These are phyloP conservation scores for Solanum paucissectum DNA, from an alignment of 257 asterid species.

Conservation along the genomic window DNA sequence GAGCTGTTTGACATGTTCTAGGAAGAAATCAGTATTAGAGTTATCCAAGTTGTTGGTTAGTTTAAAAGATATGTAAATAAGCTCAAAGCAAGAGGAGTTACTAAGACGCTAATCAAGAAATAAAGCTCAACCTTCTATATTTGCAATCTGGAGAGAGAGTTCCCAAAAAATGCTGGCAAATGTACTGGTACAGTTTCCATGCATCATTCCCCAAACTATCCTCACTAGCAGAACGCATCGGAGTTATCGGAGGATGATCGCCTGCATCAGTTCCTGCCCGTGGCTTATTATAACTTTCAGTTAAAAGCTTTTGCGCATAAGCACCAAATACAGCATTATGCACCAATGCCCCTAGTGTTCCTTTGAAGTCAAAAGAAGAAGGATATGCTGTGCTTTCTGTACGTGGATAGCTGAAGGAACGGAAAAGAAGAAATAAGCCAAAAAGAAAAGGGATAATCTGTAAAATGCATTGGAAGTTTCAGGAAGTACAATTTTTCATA, in stretches of 20 bases:
- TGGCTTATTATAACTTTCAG: constrained; percentile 57
- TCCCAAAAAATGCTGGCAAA: constrained; percentile 87
- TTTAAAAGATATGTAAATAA: not conserved
- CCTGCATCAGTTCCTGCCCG: constrained; percentile 82
- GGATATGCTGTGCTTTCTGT: constrained; percentile 95
- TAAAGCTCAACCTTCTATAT: constrained; percentile 41
- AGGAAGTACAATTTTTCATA: not conserved
- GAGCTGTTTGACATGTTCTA: not conserved
- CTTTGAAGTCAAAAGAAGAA: constrained; percentile 75
- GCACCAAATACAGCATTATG: constrained; percentile 52
- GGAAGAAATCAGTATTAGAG: not conserved
- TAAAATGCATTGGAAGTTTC: not conserved
- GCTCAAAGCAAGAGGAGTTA: not conserved
- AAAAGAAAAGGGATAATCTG: not conserved
- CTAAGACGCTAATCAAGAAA: not conserved
- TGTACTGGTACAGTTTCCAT: constrained; percentile 75
- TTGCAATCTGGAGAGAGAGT: constrained; percentile 79
- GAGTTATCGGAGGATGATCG: constrained; percentile 96
- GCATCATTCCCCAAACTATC: constrained; percentile 69
- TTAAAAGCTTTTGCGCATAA: constrained; percentile 48
- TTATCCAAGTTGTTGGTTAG: not conserved
- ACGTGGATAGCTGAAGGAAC: constrained; percentile 66
- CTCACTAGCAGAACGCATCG: constrained; percentile 76
- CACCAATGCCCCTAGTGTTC: constrained; percentile 55
- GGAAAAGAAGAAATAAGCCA: not conserved